Conservation (phyloP, 108 stramenopile species). For the Nitzschia sp. region DNA sequence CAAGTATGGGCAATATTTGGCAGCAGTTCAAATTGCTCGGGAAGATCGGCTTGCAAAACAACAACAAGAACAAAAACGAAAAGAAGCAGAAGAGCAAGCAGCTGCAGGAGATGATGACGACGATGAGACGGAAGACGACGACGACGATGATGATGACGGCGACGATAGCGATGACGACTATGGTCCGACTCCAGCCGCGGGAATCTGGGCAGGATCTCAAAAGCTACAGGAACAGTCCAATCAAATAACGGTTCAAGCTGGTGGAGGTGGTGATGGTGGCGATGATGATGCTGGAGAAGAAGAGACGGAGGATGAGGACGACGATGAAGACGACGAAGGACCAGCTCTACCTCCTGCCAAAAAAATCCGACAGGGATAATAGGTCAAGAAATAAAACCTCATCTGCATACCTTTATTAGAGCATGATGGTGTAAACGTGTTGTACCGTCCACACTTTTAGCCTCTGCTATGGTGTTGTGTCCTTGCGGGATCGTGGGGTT, state of each 20-base stretch:
- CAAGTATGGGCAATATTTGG: conserved; percentile 99
- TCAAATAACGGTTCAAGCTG: conserved; percentile 44
- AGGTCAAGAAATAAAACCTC: too few species aligned
- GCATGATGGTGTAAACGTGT: too few species aligned
- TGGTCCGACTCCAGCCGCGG: conserved; percentile 79
- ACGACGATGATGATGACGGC: conserved; percentile 52
- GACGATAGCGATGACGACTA: conserved; percentile 83
- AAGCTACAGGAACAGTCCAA: conserved; percentile 70
- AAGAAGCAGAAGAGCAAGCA: conserved; percentile 21
- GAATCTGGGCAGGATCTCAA: conserved; percentile 79
- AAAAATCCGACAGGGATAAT: conserved; percentile 19
- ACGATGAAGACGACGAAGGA: conserved; percentile 30
- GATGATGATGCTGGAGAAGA: conserved; percentile 44
- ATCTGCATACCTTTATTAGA: too few species aligned
- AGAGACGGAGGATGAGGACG: conserved; percentile 24
- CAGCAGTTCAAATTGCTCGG: conserved; percentile 95
- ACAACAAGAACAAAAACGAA: conserved; percentile 17
- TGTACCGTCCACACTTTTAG: too few species aligned
- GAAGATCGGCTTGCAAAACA: conserved; percentile 52
- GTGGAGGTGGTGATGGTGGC: conserved; percentile 43
- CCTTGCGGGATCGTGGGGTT: too few species aligned
- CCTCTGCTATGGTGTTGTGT: too few species aligned
- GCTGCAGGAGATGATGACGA: conserved; percentile 43
- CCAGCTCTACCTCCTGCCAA: conserved; percentile 38
- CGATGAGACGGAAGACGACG: conserved; percentile 58